These are phyloP conservation scores for Obba rivulosa DNA, from an alignment of 768 basidiomycete species.

Conservation along the genomic window DNA sequence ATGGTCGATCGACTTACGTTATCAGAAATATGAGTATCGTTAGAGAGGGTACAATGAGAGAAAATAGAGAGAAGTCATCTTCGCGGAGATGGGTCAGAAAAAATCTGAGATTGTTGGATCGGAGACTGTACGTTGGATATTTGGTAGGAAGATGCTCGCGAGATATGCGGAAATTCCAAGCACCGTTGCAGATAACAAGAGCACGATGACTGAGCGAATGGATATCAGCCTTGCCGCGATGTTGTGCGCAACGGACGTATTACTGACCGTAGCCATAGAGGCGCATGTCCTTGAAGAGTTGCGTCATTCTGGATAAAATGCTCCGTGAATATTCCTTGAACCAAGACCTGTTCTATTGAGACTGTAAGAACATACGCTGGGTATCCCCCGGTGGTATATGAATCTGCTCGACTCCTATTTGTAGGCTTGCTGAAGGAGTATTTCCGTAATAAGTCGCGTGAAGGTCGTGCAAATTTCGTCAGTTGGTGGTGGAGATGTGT, in stretches of 20 bases:
- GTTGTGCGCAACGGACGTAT: not conserved
- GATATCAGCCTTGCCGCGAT: not conserved
- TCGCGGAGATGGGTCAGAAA: not conserved
- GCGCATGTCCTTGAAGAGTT: slow-evolving; percentile 29
- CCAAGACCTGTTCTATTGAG: too few species aligned
- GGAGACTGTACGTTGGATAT: slow-evolving; percentile 48
- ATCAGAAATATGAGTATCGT: slow-evolving; percentile 61
- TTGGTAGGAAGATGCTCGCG: slow-evolving; percentile 60
- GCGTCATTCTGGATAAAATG: slow-evolving; percentile 24
- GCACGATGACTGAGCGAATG: slow-evolving; percentile 29
- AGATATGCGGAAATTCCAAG: slow-evolving; percentile 68
- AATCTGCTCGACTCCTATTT: too few species aligned
- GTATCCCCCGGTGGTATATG: too few species aligned
- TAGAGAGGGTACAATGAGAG: slow-evolving; percentile 57
- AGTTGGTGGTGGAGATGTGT: too few species aligned
- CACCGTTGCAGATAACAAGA: slow-evolving; percentile 42
- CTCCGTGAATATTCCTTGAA: not conserved
- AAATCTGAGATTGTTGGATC: slow-evolving; percentile 2
- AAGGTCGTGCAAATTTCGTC: too few species aligned
- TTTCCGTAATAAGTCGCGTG: not conserved
- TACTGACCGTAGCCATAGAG: slow-evolving; percentile 24
- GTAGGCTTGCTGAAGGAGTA: too few species aligned
- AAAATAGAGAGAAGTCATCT: slow-evolving; percentile 72
- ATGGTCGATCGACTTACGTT: slow-evolving; percentile 35
- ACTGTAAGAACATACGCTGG: too few species aligned